phyloP scores from a whole-genome alignment of 2,329 filamentous ascomycete genomes.

The Leptographium procerum region DNA sequence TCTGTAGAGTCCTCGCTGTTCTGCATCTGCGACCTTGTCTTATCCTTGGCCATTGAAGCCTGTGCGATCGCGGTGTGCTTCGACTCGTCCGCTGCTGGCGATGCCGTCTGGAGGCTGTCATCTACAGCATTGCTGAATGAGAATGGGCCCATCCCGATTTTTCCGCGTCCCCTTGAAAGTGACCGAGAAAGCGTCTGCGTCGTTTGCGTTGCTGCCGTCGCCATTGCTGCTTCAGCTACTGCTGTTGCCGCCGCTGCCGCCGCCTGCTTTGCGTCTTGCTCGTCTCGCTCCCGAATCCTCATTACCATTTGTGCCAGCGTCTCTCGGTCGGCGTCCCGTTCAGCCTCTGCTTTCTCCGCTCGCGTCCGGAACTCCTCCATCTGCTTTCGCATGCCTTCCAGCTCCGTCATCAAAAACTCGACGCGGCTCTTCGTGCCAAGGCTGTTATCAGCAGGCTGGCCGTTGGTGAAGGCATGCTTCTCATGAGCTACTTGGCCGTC shows the following conservation, averaged over 20 bases:
- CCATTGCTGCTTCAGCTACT: background rate
- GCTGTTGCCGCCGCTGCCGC: slow-evolving; percentile 16
- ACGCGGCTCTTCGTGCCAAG: slow-evolving; percentile 53
- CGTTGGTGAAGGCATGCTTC: background rate
- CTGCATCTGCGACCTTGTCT: background rate
- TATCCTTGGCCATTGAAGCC: background rate
- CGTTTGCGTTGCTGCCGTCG: background rate
- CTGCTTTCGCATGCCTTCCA: slow-evolving; percentile 69
- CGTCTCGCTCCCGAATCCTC: slow-evolving; percentile 58
- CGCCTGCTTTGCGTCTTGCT: slow-evolving; percentile 38
- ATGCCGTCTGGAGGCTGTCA: background rate
- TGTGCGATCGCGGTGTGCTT: background rate
- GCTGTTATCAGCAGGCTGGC: background rate
- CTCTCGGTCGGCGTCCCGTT: slow-evolving; percentile 60
- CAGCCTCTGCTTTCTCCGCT: slow-evolving; percentile 70
- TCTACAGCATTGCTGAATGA: background rate
- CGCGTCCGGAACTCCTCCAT: slow-evolving; percentile 67
- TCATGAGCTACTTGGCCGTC: background rate
- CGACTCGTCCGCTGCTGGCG: background rate
- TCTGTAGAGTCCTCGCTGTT: slow-evolving; percentile 12
- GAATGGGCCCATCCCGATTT: background rate
- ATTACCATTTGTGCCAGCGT: slow-evolving; percentile 81
- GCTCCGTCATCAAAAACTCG: slow-evolving; percentile 66
- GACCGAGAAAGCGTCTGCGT: background rate
- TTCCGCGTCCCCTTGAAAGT: background rate